Base-by-base conservation (phyloP, 768 basidiomycete genomes). In the Sporobolomyces pararoseus region DNA sequence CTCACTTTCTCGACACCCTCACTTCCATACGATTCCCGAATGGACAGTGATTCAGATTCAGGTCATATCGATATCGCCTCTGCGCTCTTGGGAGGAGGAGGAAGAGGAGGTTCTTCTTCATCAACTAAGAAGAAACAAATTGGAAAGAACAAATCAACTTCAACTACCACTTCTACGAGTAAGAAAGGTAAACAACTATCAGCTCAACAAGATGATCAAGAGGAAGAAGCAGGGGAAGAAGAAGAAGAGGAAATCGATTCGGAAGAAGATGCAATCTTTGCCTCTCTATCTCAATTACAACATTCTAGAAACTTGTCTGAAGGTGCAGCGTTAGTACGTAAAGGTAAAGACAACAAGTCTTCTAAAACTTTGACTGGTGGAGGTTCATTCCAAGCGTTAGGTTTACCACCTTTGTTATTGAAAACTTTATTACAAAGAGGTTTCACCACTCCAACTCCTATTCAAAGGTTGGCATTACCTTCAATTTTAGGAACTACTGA, bases 351-450 rank as follows among this genome's bases (percentile, higher is more conserved):
- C 50, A 65, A 65, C 44, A 91, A 89, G 75, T 89, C 88, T 78
- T 80, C 82, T 25, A 90, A 88, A 76, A 78, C 87, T 23, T 88
- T 91, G 76, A 84, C 90, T 17, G 93, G 93, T 37, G 93, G 93
- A 35, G 93, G 93, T 25, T 95, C 91, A 72, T 97, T 96, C 75
- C 93, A 96, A 79, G 89, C 87, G 84, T 92, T 97, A 90, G 91
- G 90, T 66, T 85, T 97, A 13, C 86, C 89, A 72, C 91, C 92
- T 0, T 86, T 86, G 32, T 82, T 97, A 2, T 84, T 97, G 27
- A 87, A 91, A 59, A 88, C 91, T 3, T 81, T 98, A 46, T 88
- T 89, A 3, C 83, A 94, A n/a, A 88, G 95, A 77, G 95, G 95
- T 23, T 97, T 91, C 80, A 88, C 90, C 42, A 89, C 87, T 51